Evolutionary conservation across 2,329 filamentous ascomycete species (phyloP), one percentile per base, ranked within the genome.

Genomic region (Fusarium agapanthi): DNA sequence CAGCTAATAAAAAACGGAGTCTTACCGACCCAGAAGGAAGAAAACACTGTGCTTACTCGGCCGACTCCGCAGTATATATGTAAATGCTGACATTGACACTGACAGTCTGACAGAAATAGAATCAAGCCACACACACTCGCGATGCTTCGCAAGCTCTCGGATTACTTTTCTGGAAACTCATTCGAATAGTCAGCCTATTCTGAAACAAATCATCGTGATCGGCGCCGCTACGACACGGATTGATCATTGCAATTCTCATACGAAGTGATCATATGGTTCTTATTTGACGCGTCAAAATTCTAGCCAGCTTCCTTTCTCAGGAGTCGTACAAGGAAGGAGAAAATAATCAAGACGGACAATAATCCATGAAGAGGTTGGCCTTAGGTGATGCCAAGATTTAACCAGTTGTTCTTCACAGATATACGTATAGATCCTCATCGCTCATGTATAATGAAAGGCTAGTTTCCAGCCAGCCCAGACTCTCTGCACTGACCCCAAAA

Each of bases 11-110:
- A 45, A 59, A 64, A 41, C 41, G 71, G 63, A 71, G 56, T 41
- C 67, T 71, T 62, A 22, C 59, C 67, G 44, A 60, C 59, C 53
- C 32, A 48, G 38, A 54, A 40, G n/a, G 40, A 48, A 30, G 40
- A 62, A 55, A 63, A 32, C 71, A 72, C 63, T 69, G 71, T 74
- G 65, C 71, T 71, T 62, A 73, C 64, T 75, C 60, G 74, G 71
- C 61, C 61, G 66, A 65, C 65, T 73, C 75, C 73, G 73, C 66
- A 54, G 38, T 53, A 34, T 53, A 34, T 59, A 53, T 59, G 47
- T 44, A 65, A 57, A 62, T 59, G 67, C 64, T 72, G 56, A 72
- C 28, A 38, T 60, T 40, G 28, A n/a, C 22, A 48, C 45, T 48
- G 45, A 12, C 28, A 48, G 20, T n/a, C 45, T 30, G 50, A 66